These are phyloP conservation scores for Copromyces sp. DNA, from an alignment of 495 filamentous ascomycete genomes.

Conservation along the genomic window DNA sequence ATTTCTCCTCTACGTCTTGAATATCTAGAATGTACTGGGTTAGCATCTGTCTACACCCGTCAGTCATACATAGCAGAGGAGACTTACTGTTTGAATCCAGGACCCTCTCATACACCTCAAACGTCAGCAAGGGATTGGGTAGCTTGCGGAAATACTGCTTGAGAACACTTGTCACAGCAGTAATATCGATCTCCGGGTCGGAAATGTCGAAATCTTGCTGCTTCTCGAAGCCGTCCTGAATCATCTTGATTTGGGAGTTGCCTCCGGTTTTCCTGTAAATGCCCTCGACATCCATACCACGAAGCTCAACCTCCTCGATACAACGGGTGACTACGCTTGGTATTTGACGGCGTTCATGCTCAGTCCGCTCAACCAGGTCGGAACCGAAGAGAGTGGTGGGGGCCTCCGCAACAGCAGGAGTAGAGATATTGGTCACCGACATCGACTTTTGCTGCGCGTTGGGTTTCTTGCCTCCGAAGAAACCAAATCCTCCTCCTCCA, in stretches of 20 bases:
- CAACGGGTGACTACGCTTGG: conserved; percentile 86
- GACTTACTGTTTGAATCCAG: conserved; percentile 60
- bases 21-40: conserved; percentile 26
- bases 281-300: conserved; percentile 96
- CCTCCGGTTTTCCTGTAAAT: conserved; percentile 98
- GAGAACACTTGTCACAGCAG: conserved; percentile 86
- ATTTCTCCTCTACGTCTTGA: conserved; percentile 46
- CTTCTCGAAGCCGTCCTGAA: conserved; percentile 85
- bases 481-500: conserved; percentile 46
- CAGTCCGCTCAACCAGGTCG: conserved; percentile 75
- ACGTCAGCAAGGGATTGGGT: conserved; percentile 83
- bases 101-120: conserved; percentile 81
- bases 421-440: conserved; percentile 42
- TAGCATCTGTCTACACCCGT: not conserved
- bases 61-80: not conserved
- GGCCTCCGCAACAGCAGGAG: conserved; percentile 43
- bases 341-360: conserved; percentile 81
- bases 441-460: conserved; percentile 34
- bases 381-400: conserved; percentile 74
- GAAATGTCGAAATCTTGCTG: conserved; percentile 80
- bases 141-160: conserved; percentile 98
- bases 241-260: conserved; percentile 70
- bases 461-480: conserved; percentile 49
- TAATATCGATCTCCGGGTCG: conserved; percentile 88
- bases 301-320: conserved; percentile 92